Evolutionary conservation across 768 basidiomycete genomes (phyloP).

Genomic region (Pholiota molesta): DNA sequence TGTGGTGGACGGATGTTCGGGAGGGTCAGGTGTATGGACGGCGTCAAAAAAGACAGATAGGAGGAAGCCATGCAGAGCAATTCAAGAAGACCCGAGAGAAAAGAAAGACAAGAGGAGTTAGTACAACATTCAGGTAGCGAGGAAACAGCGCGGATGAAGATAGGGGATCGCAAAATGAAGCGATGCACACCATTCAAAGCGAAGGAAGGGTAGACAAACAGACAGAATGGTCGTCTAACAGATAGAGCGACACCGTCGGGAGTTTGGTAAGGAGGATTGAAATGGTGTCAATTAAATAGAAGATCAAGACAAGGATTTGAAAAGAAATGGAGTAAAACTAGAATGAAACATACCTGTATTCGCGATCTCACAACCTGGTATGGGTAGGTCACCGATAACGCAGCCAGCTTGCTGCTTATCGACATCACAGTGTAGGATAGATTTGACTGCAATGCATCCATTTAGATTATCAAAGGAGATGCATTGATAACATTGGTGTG

Average conservation of each 20-base stretch:
- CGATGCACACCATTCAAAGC: background rate
- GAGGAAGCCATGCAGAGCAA: background rate
- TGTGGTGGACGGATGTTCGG: slow-evolving; percentile 1
- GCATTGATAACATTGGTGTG: background rate
- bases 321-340: background rate
- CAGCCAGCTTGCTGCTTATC: slow-evolving; percentile 84
- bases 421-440: slow-evolving; percentile 91
- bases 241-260: background rate
- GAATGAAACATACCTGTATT: slow-evolving; percentile 65
- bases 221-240: background rate
- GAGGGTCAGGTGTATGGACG: background rate
- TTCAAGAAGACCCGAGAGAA: background rate
- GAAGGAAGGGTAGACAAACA: background rate
- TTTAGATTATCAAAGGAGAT: background rate
- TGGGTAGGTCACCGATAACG: slow-evolving; percentile 88
- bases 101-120: background rate
- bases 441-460: slow-evolving; percentile 67
- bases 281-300: background rate
- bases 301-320: background rate
- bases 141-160: background rate
- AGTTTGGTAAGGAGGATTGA: background rate
- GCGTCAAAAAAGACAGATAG: background rate
- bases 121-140: background rate
- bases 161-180: background rate
- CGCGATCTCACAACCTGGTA: slow-evolving; percentile 97